These are phyloP conservation scores for barrel medic (Medicago truncatula) DNA, from an alignment of 306 rosid genomes.

Conservation along the genomic window DNA sequence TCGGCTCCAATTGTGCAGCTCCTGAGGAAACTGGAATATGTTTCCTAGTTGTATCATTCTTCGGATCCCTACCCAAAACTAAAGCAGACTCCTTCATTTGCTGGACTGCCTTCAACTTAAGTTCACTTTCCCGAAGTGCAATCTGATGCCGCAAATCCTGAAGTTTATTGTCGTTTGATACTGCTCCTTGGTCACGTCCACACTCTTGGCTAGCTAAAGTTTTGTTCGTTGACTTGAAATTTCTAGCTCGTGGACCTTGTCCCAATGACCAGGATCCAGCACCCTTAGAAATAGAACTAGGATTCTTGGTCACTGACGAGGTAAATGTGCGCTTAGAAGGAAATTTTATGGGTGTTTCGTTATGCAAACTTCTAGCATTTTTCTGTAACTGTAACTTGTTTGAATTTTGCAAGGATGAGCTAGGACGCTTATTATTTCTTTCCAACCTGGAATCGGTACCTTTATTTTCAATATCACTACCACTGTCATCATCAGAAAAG, in stretches of 20 bases:
- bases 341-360: slow-evolving; percentile 57
- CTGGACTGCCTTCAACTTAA: slow-evolving; percentile 78
- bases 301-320: slow-evolving; percentile 48
- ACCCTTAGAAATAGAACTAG: slow-evolving; percentile 59
- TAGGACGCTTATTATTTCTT: slow-evolving; percentile 53
- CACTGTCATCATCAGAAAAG: slow-evolving; percentile 96
- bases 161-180: slow-evolving; percentile 62
- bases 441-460: slow-evolving; percentile 45
- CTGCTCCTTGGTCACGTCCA: slow-evolving; percentile 58
- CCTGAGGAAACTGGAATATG: slow-evolving; percentile 41
- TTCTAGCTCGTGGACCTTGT: slow-evolving; percentile 62
- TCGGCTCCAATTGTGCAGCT: slow-evolving; percentile 52
- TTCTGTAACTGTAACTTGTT: slow-evolving; percentile 49
- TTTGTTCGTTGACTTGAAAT: slow-evolving; percentile 51
- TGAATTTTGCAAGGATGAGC: slow-evolving; percentile 53
- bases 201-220: slow-evolving; percentile 53
- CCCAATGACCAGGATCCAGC: slow-evolving; percentile 51
- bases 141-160: slow-evolving; percentile 95
- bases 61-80: slow-evolving; percentile 53
- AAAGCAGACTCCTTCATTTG: slow-evolving; percentile 69
- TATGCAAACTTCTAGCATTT: slow-evolving; percentile 49
- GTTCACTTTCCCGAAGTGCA: slow-evolving; percentile 84
- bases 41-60: slow-evolving; percentile 54
- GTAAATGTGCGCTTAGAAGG: slow-evolving; percentile 55
- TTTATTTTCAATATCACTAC: slow-evolving; percentile 76